Evolutionary conservation across 2,329 filamentous ascomycete species (phyloP), one percentile per base, ranked within the genome.

Genomic region (Esteya vermicola): DNA sequence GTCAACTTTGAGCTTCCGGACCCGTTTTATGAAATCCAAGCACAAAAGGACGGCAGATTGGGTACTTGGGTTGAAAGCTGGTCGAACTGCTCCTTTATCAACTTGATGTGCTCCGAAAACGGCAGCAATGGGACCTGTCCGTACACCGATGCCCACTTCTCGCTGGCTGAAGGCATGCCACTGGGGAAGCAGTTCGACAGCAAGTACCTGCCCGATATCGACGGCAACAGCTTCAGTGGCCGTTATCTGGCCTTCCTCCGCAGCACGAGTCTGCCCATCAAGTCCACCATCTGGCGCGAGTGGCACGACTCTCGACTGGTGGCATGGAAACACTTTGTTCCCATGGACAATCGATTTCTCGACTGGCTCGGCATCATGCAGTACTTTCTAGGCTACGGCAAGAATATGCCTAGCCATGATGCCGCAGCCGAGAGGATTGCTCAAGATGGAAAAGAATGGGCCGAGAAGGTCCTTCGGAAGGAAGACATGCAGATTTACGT

Each of bases 311-410:
- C 69, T 33, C 68, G 83, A 3, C 63, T 89, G 2, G 63, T 85
- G 3, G 68, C 81, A 1, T 91, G 84, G 83, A 75, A 75, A 51
- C 84, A 91, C 57, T 89, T 84, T 50, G 77, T 86, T 2, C 84
- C 84, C 14, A 77, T 89, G 70, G 80, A 86, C 53, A 81, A 73
- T 51, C 71, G 76, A 2, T 86, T 78, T 50, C 61, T 71, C 27
- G 84, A 88, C 48, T 69, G 81, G 50, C 86, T 77, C 45, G 76
- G 72, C 33, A 76, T 85, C 41, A 67, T 85, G 65, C 74, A 81
- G 42, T 88, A 84, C 52, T 85, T 88, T 50, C 52, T 83, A 5
- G 78, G 78, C 2, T 75, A 78, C 48, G 52, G 56, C 0, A 64
- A 59, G 16, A 53, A 51, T 9, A 54, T 56, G 6, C 51, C 50